A percentile compares a stretch with the other conserved stretches of the same genome.
These are phyloP conservation scores for Inonotus obliquus DNA, from an alignment of 1,284 basidiomycete species.

Conservation along the genomic window DNA sequence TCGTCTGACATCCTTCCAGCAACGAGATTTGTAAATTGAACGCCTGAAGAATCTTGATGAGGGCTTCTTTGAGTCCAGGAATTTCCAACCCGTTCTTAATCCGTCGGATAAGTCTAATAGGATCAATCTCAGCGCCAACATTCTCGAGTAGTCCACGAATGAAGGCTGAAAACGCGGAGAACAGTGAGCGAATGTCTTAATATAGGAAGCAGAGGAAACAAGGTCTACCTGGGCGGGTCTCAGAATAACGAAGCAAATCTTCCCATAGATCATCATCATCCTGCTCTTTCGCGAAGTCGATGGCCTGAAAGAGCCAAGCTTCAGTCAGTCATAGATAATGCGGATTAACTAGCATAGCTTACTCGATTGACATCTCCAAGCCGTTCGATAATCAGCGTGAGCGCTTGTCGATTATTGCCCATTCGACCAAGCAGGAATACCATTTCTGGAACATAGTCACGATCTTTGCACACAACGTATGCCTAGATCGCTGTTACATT, in stretches of 20 bases:
- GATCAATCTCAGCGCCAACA: conserved; percentile 94
- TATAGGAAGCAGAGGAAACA: too few relatives aligned
- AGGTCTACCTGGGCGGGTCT: conserved; percentile 83
- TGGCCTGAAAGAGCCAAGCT: conserved; percentile 61
- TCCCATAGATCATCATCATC: conserved; percentile 98
- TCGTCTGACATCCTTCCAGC: conserved; percentile 85
- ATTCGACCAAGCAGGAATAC: conserved; percentile 96
- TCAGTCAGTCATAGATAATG: neutral
- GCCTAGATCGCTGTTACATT: conserved; percentile 47
- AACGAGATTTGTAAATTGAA: conserved; percentile 90
- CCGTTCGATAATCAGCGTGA: conserved; percentile 93
- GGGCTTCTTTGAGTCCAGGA: conserved; percentile 86
- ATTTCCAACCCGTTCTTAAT: conserved; percentile 97
- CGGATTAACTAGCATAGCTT: conserved; percentile 24
- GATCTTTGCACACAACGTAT: conserved; percentile 80
- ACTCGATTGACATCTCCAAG: conserved; percentile 89
- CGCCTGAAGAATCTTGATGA: conserved; percentile 96
- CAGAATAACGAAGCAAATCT: conserved; percentile 90
- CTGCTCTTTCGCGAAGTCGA: conserved; percentile 98
- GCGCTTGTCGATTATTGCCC: conserved; percentile 94
- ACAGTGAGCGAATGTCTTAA: too few relatives aligned
- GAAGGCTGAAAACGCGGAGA: too few relatives aligned
- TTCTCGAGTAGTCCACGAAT: conserved; percentile 94
- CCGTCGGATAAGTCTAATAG: conserved; percentile 87
- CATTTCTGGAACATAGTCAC: conserved; percentile 92